Evolutionary conservation across 176 grass and related monocot genomes (phyloP), one percentile per base, ranked within the genome.

Genomic region (Triticum dicoccoides): DNA sequence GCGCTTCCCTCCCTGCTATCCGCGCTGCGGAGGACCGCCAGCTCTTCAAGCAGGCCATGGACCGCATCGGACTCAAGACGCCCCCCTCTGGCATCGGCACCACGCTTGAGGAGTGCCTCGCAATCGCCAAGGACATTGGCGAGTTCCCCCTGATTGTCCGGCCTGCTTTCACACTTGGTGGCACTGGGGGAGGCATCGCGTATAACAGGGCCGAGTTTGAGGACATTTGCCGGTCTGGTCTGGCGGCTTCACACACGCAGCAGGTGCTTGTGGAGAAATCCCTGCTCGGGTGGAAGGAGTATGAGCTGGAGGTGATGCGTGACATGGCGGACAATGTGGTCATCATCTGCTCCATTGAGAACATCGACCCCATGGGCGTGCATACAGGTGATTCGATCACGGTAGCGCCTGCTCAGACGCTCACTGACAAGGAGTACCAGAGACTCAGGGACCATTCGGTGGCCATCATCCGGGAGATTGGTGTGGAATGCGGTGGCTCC

Each of bases 331-430:
- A 99, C 83, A 99, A 99, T 81, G 97, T 99, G 14, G 94, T 99
- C 71, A 93, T 99, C 88, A 99, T 99, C 77, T 99, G 97, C 64
- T 99, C 97, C 5, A 99, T 99, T 27, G 97, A 99, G 92, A 99
- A 99, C 54, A 96, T 99, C 4, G 94, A 99, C 39, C 92, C 97
- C 25, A 99, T 99, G 97, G 97, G 97, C 2, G 97, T 99, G 33
- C 97, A 99, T 69, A 99, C 97, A 7, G 97, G 97, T 33, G 97
- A 99, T 76, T 99, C 97, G 11, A 99, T 99, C 87, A 99, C 97
- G 0, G 94, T 99, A 0, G 97, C 97, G 0, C 97, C 97, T n/a
- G 94, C 97, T 0, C 97, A 99, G 80, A 99, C 97, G 0, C 85
- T 99, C 49, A 96, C 97, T 0, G 97, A 99, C 44, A 99, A 99